phyloP scores from a whole-genome alignment of 2,329 filamentous ascomycete species.

The Trichoderma sp. region DNA sequence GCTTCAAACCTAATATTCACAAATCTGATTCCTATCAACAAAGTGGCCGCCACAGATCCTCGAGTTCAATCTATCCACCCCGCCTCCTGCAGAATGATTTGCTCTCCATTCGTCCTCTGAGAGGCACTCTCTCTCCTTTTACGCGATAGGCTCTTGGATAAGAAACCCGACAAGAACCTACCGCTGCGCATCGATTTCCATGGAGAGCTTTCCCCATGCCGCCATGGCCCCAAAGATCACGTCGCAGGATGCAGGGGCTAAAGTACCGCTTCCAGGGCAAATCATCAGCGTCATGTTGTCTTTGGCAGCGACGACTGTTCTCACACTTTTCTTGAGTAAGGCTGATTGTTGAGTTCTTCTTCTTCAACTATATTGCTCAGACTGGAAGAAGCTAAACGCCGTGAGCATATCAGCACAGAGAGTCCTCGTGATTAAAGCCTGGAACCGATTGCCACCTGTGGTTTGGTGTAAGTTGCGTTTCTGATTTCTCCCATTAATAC shows the following conservation, averaged over 20 bases:
- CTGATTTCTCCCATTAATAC: background rate
- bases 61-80: background rate
- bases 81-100: background rate
- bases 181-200: background rate
- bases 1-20: background rate
- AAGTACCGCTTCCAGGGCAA: slow-evolving; percentile 39
- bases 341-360: background rate
- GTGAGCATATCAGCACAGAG: slow-evolving; percentile 37
- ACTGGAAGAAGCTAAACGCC: background rate
- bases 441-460: slow-evolving; percentile 44
- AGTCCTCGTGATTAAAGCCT: slow-evolving; percentile 39
- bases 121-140: background rate
- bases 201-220: background rate
- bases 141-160: background rate
- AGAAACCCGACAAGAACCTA: background rate
- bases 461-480: slow-evolving; percentile 44
- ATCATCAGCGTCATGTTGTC: slow-evolving; percentile 40
- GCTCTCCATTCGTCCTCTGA: background rate
- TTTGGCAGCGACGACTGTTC: slow-evolving; percentile 37
- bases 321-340: slow-evolving; percentile 42
- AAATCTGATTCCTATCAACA: background rate
- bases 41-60: background rate
- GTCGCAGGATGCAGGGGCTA: slow-evolving; percentile 1
- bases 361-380: background rate
- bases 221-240: background rate